These are phyloP conservation scores for Gymnopilus dilepis DNA, from an alignment of 768 basidiomycete species.

Conservation along the genomic window DNA sequence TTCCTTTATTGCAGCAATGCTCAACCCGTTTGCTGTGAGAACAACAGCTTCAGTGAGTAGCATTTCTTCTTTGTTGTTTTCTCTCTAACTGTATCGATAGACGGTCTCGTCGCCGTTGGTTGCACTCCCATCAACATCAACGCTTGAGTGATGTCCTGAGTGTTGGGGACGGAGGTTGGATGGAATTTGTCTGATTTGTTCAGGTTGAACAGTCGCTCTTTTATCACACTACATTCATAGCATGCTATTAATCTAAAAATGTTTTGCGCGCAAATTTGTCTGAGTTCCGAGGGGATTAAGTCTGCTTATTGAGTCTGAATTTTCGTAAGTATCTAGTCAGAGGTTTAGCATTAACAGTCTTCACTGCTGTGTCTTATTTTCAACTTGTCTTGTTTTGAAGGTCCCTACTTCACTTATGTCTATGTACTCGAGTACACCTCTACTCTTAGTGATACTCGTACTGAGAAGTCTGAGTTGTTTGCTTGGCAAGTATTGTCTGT, in stretches of 20 bases:
- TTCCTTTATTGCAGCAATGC: not conserved
- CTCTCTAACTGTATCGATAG: constrained; percentile 11
- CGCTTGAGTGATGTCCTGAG: constrained; percentile 16
- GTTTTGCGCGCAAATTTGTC: constrained; percentile 9
- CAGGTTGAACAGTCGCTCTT: constrained; percentile 3
- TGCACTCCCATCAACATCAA: constrained; percentile 36
- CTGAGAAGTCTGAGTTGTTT: no score
- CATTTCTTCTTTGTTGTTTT: not conserved
- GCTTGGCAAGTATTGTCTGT: no score
- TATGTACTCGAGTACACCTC: no score
- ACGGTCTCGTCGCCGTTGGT: constrained; percentile 32
- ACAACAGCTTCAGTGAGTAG: constrained; percentile 33
- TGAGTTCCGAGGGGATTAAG: no score
- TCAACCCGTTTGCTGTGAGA: constrained; percentile 33
- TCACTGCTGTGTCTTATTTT: no score
- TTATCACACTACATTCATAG: constrained; percentile 6
- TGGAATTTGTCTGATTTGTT: not conserved
- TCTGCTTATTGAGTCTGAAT: no score
- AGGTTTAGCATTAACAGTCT: not conserved
- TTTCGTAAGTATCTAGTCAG: not conserved
- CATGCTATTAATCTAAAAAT: constrained; percentile 9
- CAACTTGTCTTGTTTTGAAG: no score
- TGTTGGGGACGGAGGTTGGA: not conserved
- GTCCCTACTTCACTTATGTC: not conserved
- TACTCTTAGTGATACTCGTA: no score